phyloP scores from a whole-genome alignment of 1,284 basidiomycete species.

The Ceratobasidium sp. region DNA sequence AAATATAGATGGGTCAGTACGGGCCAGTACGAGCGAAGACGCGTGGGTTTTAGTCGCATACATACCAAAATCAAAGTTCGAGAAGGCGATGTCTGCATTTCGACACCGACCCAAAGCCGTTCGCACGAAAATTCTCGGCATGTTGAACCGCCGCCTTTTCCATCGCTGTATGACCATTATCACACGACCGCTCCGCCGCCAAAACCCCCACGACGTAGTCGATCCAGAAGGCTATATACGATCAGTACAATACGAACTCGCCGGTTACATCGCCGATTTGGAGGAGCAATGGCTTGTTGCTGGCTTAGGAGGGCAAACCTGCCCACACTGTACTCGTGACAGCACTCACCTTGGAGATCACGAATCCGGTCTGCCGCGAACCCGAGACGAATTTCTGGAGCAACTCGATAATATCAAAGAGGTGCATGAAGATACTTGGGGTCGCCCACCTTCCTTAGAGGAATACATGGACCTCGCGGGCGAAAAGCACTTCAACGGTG shows the following conservation, averaged over 20 bases:
- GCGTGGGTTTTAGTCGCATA: conserved; percentile 17
- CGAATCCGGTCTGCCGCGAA: not conserved
- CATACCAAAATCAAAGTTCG: conserved; percentile 24
- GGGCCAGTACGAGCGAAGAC: conserved; percentile 1
- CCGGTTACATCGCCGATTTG: conserved; percentile 6
- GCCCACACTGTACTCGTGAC: conserved; percentile 1
- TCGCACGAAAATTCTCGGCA: not conserved
- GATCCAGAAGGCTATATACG: conserved; percentile 23
- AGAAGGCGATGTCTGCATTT: not conserved
- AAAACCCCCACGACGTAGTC: conserved; percentile 14
- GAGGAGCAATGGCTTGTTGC: conserved; percentile 9
- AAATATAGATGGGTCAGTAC: conserved; percentile 2
- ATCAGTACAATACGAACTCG: not conserved
- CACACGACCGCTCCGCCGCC: conserved; percentile 7
- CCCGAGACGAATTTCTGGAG: not conserved
- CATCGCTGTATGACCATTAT: conserved; percentile 35
- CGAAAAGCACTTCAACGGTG: conserved; percentile 33
- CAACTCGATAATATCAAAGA: not conserved
- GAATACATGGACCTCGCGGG: not conserved
- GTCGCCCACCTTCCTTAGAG: not conserved
- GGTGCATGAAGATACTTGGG: not conserved
- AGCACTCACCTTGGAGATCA: conserved; percentile 18
- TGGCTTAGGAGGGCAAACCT: not conserved
- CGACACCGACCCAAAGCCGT: conserved; percentile 6
- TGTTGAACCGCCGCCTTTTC: conserved; percentile 11